Evolutionary conservation across 23 red algal species (phyloP).

Genomic region (Gracilariopsis chorda): DNA sequence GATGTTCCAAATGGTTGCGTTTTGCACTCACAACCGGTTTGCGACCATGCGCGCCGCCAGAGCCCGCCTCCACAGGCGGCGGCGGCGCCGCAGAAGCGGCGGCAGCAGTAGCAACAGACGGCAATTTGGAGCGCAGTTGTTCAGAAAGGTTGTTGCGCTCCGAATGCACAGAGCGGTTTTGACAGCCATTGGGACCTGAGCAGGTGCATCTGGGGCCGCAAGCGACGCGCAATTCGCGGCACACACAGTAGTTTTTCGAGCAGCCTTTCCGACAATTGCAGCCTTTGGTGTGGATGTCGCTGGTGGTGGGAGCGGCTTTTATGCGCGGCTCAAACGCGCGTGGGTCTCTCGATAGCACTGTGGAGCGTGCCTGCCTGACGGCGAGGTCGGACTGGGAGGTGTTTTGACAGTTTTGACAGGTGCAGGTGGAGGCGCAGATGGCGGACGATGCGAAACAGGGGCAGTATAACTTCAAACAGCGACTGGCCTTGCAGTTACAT

Average conservation of each 20-base stretch:
- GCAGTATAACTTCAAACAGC: constrained; percentile 61
- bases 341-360: constrained; percentile 54
- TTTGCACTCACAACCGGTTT: no score
- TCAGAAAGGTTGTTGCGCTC: no score
- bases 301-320: background rate
- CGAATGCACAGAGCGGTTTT: background rate
- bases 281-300: constrained; percentile 43
- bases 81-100: background rate
- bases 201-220: constrained; percentile 59
- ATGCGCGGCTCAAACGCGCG: constrained; percentile 56
- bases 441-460: constrained; percentile 42
- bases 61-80: no score
- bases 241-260: constrained; percentile 70
- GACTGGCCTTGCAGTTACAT: constrained; percentile 43
- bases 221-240: constrained; percentile 18
- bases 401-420: constrained; percentile 57
- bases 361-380: constrained; percentile 14
- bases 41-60: no score
- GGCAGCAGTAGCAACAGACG: background rate
- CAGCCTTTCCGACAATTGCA: constrained; percentile 71
- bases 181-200: constrained; percentile 46
- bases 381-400: background rate
- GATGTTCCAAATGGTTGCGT: background rate
- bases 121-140: no score
- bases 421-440: constrained; percentile 17